Conservation (phyloP, 2,329 filamentous ascomycete genomes). For the Didymella pomorum region DNA sequence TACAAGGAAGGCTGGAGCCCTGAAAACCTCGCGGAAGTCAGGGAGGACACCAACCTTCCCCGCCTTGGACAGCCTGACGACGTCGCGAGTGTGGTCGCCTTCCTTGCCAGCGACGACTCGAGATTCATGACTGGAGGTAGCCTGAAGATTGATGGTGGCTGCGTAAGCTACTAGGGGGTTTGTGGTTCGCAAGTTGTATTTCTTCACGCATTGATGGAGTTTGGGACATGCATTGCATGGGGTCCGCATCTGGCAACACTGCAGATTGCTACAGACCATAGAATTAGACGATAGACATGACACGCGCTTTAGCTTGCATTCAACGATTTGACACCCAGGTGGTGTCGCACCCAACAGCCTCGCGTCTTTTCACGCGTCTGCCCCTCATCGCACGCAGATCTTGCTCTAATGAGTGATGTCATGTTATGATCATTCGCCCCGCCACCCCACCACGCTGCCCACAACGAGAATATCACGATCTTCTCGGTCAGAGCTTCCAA, state of each 20-base stretch:
- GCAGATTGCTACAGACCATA: slow-evolving; percentile 16
- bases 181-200: slow-evolving; percentile 22
- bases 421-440: slow-evolving; percentile 8
- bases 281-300: slow-evolving; percentile 22
- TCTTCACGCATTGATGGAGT: slow-evolving; percentile 33
- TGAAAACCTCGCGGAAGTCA: slow-evolving; percentile 46
- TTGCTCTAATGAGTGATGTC: slow-evolving; percentile 13
- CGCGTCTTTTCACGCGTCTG: background rate
- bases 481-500: slow-evolving; percentile 6
- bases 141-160: slow-evolving; percentile 47
- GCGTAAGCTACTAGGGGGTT: slow-evolving; percentile 31
- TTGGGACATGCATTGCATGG: slow-evolving; percentile 24
- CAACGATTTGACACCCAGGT: slow-evolving; percentile 12
- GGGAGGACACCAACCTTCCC: slow-evolving; percentile 46
- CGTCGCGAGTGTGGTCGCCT: slow-evolving; percentile 50
- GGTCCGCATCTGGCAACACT: slow-evolving; percentile 21
- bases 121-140: slow-evolving; percentile 51
- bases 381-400: slow-evolving; percentile 14
- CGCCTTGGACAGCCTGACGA: slow-evolving; percentile 50
- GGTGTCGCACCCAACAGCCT: slow-evolving; percentile 7
- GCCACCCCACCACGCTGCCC: slow-evolving; percentile 5
- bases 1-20: slow-evolving; percentile 48
- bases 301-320: slow-evolving; percentile 12
- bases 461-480: slow-evolving; percentile 13
- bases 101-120: slow-evolving; percentile 51